Evolutionary conservation across 805 yeast genomes (phyloP), one percentile per base, ranked within the genome.

Genomic region (Zygoascus biomembranicola): DNA sequence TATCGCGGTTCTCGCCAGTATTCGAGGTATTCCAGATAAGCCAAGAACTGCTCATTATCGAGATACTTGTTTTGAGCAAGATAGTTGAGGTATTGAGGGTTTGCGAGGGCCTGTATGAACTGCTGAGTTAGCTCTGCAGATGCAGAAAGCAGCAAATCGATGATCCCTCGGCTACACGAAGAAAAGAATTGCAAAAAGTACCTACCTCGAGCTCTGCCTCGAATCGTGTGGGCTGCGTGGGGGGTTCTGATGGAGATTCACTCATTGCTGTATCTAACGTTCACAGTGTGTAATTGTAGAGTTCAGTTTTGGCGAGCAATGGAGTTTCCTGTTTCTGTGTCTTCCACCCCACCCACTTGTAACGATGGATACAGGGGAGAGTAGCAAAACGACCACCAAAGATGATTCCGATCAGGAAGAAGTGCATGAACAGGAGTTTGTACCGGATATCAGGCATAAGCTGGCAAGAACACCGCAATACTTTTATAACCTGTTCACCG

Each of bases 71-170:
- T 86, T 68, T 90, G 97, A 2, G 97, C 96, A 26, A 92, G 74
- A 63, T 81, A 90, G 59, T 88, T 84, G 53, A 92, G 76, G 65
- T 90, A 92, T 66, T 85, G 96, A 46, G 92, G 82, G 67, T 92
- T 94, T 2, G 96, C 88, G 35, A 92, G 74, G 14, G 96, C 84
- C 69, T 92, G 98, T 2, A 92, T 95, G 69, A 92, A 92, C 79
- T 87, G 54, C 13, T 16, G 31, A n/a, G 39, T 37, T 49, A 50
- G 49, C 18, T 2, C 11, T 23, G 28, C 6, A 23, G 3, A 23
- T 4, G 28, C 28, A 23, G 28, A 3, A 23, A 4, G 28, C 28
- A 23, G 28, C 28, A 23, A 6, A 3, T 3, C 28, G 6, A 23
- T 23, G n/a, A n/a, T 23, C 28, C 28, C 28, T 23, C 6, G 28